Base-by-base conservation (phyloP, 768 basidiomycete genomes). In the Naganishia onofrii region DNA sequence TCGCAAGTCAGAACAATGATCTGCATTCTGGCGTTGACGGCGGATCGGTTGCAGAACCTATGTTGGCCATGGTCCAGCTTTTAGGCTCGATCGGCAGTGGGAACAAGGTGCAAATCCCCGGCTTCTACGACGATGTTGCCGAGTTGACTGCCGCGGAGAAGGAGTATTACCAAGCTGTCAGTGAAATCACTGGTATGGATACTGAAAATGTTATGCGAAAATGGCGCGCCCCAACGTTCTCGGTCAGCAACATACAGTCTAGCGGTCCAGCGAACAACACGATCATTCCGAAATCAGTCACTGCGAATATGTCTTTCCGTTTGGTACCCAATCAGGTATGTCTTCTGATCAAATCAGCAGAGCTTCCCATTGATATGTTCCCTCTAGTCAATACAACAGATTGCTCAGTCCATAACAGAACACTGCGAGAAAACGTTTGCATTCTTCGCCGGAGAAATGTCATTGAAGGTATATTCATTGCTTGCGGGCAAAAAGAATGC, bases 1-100 rank as follows among this genome's bases (percentile, higher is more conserved):
- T 97, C 68, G 85, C 85, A 5, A 91, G 87, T 72, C 81, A 85
- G 32, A 84, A 85, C 15, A 89, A 90, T 0, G 95, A 97, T 78
- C 84, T 91, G 52, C 96, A 99, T 79, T 93, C 92, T 19, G 96
- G 96, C 71, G 85, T 97, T 10, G 92, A 96, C 76, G 96, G 96
- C 36, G 96, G 96, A 19, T 90, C 87, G 0, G 85, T 88, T 1
- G 83, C 83, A 2, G 96, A 99, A 81, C 94, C 96, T 0, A 92
- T 98, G 90, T 83, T 88, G 58, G 96, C 98, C 76, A 92, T 98
- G 90, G 84, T 95, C 29, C 87, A 87, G 51, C 82, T 97, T 1
- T 84, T 98, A 15, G 86, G 88, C 0, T 88, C 87, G 1, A 82
- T 97, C 12, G 85, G 89, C 69, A 83, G 81, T 19, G 81, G 85